Percentiles rank a stretch among this genome's conserved stretches.
These are phyloP conservation scores for Candida rishiriensis DNA, from an alignment of 805 yeast species.

Conservation along the genomic window DNA sequence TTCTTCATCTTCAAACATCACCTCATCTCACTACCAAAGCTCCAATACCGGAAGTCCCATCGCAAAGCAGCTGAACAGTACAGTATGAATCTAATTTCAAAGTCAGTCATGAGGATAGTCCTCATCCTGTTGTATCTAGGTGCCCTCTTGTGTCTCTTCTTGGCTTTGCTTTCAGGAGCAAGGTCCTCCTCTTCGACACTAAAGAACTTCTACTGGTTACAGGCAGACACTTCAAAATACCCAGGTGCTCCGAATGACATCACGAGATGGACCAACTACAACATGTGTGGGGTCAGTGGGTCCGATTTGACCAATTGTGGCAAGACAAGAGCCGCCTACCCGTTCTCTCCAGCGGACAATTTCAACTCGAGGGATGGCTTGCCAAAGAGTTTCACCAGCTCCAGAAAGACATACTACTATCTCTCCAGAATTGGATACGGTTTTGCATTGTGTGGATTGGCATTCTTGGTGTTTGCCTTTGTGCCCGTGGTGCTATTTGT, in stretches of 20 bases:
- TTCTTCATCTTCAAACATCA: too few species aligned
- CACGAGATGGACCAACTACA: slow-evolving; percentile 83
- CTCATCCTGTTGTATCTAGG: slow-evolving; percentile 22
- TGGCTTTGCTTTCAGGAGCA: slow-evolving; percentile 65
- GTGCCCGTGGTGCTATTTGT: slow-evolving; percentile 28
- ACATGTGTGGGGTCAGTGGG: slow-evolving; percentile 42
- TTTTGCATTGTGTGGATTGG: slow-evolving; percentile 53
- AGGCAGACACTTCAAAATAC: slow-evolving; percentile 64
- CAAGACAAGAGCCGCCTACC: slow-evolving; percentile 63
- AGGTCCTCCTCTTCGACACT: slow-evolving; percentile 40
- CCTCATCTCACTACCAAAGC: too few species aligned
- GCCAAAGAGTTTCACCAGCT: slow-evolving; percentile 47
- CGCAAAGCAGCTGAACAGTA: too few species aligned
- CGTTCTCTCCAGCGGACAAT: slow-evolving; percentile 78
- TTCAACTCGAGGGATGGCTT: slow-evolving; percentile 47
- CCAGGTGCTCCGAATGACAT: slow-evolving; percentile 37
- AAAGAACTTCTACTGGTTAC: slow-evolving; percentile 71
- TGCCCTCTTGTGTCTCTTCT: slow-evolving; percentile 50
- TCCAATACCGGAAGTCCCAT: too few species aligned
- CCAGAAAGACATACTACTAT: slow-evolving; percentile 55
- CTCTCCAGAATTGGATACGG: slow-evolving; percentile 67
- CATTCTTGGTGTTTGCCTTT: slow-evolving; percentile 48
- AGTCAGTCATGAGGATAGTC: slow-evolving; percentile 2
- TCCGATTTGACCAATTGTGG: slow-evolving; percentile 48
- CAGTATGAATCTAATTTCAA: neutral